These are phyloP conservation scores for Xylaria nigripes DNA, from an alignment of 495 filamentous ascomycete genomes.

Conservation along the genomic window DNA sequence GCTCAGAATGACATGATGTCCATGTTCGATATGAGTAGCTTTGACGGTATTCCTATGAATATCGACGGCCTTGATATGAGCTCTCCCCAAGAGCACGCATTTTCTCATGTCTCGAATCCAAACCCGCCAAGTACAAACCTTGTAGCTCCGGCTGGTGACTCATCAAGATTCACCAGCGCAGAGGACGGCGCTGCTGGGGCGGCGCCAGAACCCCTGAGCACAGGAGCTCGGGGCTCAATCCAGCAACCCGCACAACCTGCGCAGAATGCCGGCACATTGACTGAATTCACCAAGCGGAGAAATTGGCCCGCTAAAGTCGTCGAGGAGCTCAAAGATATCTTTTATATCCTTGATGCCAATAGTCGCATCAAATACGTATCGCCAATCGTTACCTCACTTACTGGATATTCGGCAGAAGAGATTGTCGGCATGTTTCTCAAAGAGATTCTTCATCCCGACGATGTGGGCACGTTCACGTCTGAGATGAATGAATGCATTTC, in stretches of 20 bases:
- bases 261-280: conserved; percentile 56
- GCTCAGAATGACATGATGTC: conserved; percentile 30
- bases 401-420: conserved; percentile 62
- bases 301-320: conserved; percentile 88
- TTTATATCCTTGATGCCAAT: conserved; percentile 78
- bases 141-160: conserved; percentile 16
- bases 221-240: conserved; percentile 11
- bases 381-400: conserved; percentile 68
- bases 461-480: conserved; percentile 71
- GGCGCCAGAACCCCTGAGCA: conserved; percentile 17
- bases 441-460: conserved; percentile 82
- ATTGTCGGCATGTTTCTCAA: conserved; percentile 65
- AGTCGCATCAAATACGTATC: conserved; percentile 79
- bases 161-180: conserved; percentile 18
- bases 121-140: conserved; percentile 14
- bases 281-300: conserved; percentile 72
- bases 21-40: conserved; percentile 30
- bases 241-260: conserved; percentile 28
- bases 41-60: conserved; percentile 34
- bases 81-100: conserved; percentile 14
- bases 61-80: conserved; percentile 23
- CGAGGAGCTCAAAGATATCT: conserved; percentile 80
- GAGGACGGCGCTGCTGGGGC: conserved; percentile 35
- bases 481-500: conserved; percentile 91
- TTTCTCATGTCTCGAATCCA: conserved; percentile 11